Conservation (phyloP, 2,329 filamentous ascomycete genomes). For the Botryotinia narcissicola region DNA sequence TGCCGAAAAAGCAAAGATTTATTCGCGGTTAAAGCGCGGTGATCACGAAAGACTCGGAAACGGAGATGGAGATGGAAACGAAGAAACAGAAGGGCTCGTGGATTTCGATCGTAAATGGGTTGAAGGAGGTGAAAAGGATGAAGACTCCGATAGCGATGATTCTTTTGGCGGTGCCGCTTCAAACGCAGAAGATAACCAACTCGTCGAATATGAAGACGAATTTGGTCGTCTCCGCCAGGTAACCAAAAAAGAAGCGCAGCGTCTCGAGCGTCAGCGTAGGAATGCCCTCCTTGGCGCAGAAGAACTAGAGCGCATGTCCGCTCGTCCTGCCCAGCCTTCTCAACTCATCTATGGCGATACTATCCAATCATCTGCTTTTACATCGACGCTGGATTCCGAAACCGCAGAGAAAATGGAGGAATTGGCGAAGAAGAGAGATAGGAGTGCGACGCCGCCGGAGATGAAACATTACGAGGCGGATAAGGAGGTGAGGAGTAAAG, state of each 20-base stretch:
- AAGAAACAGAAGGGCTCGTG: conserved; percentile 60
- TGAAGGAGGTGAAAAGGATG: conserved; percentile 50
- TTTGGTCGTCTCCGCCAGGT: conserved; percentile 80
- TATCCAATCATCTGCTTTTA: conserved; percentile 79
- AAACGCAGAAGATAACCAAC: conserved; percentile 45
- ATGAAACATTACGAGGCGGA: conserved; percentile 82
- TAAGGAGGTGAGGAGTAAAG: conserved; percentile 80
- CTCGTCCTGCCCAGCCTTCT: conserved; percentile 62
- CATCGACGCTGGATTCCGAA: conserved; percentile 54
- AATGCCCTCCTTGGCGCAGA: conserved; percentile 54
- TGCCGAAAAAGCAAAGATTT: conserved; percentile 85
- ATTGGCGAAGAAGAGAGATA: conserved; percentile 74
- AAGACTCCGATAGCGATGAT: conserved; percentile 1
- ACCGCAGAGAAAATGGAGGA: conserved; percentile 69
- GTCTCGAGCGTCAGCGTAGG: conserved; percentile 55
- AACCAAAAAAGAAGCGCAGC: conserved; percentile 65
- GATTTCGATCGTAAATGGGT: conserved; percentile 98
- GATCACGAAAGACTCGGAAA: conserved; percentile 57
- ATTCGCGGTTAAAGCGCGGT: conserved; percentile 88
- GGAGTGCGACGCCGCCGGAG: conserved; percentile 74
- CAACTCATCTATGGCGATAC: conserved; percentile 82
- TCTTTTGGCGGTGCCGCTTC: conserved; percentile 41
- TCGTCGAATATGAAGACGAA: conserved; percentile 88
- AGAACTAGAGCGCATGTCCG: conserved; percentile 67
- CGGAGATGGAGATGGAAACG: conserved; percentile 52